A percentile compares a stretch with the other conserved stretches of the same genome.
phyloP scores from a whole-genome alignment of 257 asterid genomes.

The Ophiorrhiza pumila region DNA sequence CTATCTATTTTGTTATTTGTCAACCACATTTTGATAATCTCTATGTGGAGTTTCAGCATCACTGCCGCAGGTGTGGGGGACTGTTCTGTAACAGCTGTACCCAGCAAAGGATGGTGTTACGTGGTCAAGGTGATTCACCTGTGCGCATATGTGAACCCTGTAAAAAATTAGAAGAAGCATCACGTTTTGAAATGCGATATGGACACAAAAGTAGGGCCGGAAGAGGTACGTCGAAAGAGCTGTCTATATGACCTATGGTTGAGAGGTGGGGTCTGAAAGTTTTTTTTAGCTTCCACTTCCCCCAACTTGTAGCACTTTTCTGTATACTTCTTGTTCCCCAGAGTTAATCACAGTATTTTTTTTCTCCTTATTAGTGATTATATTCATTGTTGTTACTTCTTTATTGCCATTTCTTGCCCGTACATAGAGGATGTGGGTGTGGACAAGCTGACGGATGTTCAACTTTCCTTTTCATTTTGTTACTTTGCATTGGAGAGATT shows the following conservation, averaged over 20 bases:
- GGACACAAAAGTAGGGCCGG: conserved; percentile 66
- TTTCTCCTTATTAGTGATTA: not conserved
- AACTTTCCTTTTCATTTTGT: not conserved
- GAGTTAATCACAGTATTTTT: no score
- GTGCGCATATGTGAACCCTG: conserved; percentile 97
- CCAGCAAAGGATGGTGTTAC: conserved; percentile 82
- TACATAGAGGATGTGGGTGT: not conserved
- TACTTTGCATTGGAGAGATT: no score
- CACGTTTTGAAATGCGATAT: conserved; percentile 83
- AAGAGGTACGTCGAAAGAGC: conserved; percentile 46
- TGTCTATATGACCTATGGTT: conserved; percentile 1
- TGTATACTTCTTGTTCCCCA: not conserved
- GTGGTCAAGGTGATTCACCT: conserved; percentile 98
- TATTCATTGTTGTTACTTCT: not conserved
- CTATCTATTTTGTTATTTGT: not conserved
- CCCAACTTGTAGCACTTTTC: not conserved
- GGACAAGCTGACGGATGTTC: not conserved
- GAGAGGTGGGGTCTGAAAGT: not conserved
- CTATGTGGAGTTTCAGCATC: conserved; percentile 66
- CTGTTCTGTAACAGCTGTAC: conserved; percentile 81
- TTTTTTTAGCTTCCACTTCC: not conserved
- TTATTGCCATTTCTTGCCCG: not conserved
- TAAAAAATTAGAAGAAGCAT: conserved; percentile 86
- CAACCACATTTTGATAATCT: conserved; percentile 18
- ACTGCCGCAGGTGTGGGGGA: conserved; percentile 99